phyloP scores from a whole-genome alignment of 169 alveolate species.

The Amoebophrya sp. region DNA sequence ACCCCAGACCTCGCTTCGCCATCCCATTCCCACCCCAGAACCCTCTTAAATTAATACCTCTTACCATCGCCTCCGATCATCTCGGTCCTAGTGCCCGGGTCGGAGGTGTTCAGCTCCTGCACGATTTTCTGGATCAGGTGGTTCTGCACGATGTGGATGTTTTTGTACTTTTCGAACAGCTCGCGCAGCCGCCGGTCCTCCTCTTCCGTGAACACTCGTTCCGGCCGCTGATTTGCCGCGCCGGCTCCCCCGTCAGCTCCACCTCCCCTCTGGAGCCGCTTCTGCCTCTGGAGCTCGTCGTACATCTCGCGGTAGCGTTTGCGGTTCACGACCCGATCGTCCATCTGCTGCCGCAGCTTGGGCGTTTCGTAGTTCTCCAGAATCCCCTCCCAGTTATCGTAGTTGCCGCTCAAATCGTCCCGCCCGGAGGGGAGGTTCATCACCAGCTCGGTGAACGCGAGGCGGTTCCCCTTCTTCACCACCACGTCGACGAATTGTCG shows the following conservation, averaged over 20 bases:
- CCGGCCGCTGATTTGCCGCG: too few species aligned
- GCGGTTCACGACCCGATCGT: neutral
- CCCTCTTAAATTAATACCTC: too few species aligned
- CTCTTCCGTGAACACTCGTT: neutral
- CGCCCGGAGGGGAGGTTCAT: neutral
- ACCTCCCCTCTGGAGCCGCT: neutral
- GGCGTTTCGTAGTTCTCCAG: neutral
- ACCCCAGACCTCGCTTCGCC: too few species aligned
- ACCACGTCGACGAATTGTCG: neutral
- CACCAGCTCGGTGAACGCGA: neutral
- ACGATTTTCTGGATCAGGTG: neutral
- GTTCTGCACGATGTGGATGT: neutral
- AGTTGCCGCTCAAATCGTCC: neutral
- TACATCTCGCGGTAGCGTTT: neutral
- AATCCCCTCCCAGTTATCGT: neutral
- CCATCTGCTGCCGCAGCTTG: neutral
- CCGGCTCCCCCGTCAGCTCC: too few species aligned
- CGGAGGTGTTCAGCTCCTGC: neutral
- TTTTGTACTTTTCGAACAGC: neutral
- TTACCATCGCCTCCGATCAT: too few species aligned
- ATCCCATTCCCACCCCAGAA: too few species aligned
- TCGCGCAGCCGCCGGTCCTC: neutral
- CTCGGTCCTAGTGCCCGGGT: neutral
- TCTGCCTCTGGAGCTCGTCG: neutral
- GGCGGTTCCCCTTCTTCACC: neutral